Evolutionary conservation across 352 stramenopile species (phyloP).

Genomic region (Globisporangium splendens): DNA sequence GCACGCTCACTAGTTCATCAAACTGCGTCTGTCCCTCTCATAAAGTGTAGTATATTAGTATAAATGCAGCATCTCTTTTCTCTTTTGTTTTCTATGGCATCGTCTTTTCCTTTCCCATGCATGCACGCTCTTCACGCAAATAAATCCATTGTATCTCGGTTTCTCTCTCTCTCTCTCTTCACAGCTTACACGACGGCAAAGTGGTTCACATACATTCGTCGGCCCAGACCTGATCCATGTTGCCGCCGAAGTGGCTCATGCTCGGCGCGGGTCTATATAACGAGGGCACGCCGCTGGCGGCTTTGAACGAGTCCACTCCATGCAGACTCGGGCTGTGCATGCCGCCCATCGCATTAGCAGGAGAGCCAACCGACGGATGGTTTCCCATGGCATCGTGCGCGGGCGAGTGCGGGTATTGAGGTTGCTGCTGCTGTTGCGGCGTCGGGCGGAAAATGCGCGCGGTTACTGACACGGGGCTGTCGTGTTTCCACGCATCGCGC

Average conservation of each 20-base stretch:
- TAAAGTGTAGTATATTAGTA: too few relatives aligned
- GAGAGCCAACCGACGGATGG: constrained; percentile 7
- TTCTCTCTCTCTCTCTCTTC: neutral
- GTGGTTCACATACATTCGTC: constrained; percentile 13
- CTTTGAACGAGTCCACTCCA: constrained; percentile 40
- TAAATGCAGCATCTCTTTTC: too few relatives aligned
- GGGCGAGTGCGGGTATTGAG: constrained; percentile 25
- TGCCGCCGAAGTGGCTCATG: constrained; percentile 39
- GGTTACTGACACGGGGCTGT: constrained; percentile 60
- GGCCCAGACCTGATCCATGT: constrained; percentile 55
- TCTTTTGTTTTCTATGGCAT: too few relatives aligned
- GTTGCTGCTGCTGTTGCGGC: constrained; percentile 14
- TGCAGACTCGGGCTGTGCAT: constrained; percentile 8
- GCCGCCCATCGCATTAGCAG: neutral
- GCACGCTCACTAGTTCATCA: too few relatives aligned
- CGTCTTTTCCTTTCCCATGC: too few relatives aligned
- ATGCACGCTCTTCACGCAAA: too few relatives aligned
- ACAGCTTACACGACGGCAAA: neutral
- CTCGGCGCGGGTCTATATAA: constrained; percentile 44
- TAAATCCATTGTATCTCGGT: neutral
- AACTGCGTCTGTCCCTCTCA: too few relatives aligned
- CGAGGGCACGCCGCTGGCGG: constrained; percentile 16
- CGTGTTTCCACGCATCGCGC: constrained; percentile 57
- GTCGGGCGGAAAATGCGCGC: constrained; percentile 50
- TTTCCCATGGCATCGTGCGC: constrained; percentile 22